Conservation (phyloP, 768 basidiomycete species). For the Aureoboletus auriporus region DNA sequence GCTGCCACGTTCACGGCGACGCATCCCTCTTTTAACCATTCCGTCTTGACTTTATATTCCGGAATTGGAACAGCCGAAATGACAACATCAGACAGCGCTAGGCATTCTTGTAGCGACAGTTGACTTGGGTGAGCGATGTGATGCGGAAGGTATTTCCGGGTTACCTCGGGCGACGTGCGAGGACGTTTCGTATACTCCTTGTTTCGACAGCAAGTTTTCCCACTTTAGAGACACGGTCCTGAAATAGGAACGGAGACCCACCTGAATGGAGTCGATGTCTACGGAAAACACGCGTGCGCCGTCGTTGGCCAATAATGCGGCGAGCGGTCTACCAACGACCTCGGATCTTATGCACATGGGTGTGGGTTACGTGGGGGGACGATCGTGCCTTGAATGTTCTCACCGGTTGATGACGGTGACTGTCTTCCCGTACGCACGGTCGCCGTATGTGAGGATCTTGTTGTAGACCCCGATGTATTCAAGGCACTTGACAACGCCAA, state of each 20-base stretch:
- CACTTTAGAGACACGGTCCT: neutral
- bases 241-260: conserved; percentile 14
- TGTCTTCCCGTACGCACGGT: conserved; percentile 89
- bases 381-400: conserved; percentile 7
- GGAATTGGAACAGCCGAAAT: conserved; percentile 88
- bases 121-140: conserved; percentile 74
- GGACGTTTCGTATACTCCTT: conserved; percentile 93
- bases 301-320: conserved; percentile 92
- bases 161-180: conserved; percentile 33
- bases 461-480: conserved; percentile 94
- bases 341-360: conserved; percentile 59
- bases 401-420: conserved; percentile 94
- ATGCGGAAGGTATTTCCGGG: conserved; percentile 73
- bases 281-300: conserved; percentile 94
- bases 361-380: conserved; percentile 1
- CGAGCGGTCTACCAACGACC: conserved; percentile 96
- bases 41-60: conserved; percentile 85
- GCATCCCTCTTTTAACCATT: conserved; percentile 89
- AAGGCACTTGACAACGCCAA: conserved; percentile 93
- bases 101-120: conserved; percentile 71
- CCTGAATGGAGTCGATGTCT: conserved; percentile 93
- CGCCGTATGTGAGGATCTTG: conserved; percentile 86
- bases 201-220: neutral
- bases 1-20: conserved; percentile 89
- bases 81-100: conserved; percentile 87